Conservation (phyloP, 306 rosid species). For the Erythrophleum fordii region DNA sequence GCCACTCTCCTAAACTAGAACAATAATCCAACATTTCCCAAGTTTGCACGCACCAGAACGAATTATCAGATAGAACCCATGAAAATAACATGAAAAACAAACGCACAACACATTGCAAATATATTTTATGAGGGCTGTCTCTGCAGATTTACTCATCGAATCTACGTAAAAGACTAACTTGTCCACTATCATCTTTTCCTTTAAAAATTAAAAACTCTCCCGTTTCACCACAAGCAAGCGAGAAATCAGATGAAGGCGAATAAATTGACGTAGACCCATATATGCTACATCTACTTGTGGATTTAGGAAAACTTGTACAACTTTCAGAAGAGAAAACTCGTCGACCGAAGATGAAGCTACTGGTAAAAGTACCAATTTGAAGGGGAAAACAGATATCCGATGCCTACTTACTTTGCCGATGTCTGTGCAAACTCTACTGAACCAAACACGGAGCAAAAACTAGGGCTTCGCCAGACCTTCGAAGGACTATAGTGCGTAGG, state of each 20-base stretch:
- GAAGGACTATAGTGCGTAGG: constrained; percentile 35
- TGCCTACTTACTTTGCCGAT: constrained; percentile 11
- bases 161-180: not conserved
- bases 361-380: not conserved
- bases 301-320: not conserved
- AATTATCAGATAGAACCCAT: not conserved
- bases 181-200: not conserved
- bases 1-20: not conserved
- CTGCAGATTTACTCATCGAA: not conserved
- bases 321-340: not conserved
- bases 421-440: not conserved
- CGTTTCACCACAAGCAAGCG: not conserved
- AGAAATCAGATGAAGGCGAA: not conserved
- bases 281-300: not conserved
- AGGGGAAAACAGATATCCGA: not conserved
- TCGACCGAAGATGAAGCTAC: not conserved
- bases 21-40: not conserved
- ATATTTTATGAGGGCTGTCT: not conserved
- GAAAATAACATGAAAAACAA: not conserved
- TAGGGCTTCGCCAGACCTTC: constrained; percentile 35
- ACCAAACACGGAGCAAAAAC: not conserved
- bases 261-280: not conserved
- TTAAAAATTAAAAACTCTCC: not conserved
- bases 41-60: not conserved
- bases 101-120: not conserved